Evolutionary conservation across 2,329 filamentous ascomycete species (phyloP).

Genomic region (Scedosporium apiospermum): DNA sequence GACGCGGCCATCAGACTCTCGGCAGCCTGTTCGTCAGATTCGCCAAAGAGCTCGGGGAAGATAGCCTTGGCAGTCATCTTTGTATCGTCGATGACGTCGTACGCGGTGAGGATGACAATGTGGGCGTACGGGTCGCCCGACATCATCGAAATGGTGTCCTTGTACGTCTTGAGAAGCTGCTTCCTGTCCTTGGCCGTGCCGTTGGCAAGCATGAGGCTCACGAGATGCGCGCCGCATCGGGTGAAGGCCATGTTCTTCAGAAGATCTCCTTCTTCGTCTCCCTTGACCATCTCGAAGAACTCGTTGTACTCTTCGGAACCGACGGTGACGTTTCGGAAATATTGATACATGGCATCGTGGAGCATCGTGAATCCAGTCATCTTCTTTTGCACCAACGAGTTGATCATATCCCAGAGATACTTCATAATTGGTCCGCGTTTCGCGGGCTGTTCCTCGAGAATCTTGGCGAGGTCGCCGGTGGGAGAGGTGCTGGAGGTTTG

Average conservation of each 20-base stretch:
- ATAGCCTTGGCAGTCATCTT: conserved; percentile 79
- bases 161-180: conserved; percentile 77
- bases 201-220: conserved; percentile 73
- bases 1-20: conserved; percentile 56
- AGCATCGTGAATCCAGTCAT: conserved; percentile 95
- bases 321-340: conserved; percentile 70
- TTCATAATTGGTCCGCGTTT: conserved; percentile 84
- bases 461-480: conserved; percentile 60
- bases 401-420: conserved; percentile 77
- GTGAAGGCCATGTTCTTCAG: conserved; percentile 96
- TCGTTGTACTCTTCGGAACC: conserved; percentile 76
- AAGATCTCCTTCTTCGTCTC: conserved; percentile 81
- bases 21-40: conserved; percentile 51
- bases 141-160: conserved; percentile 80
- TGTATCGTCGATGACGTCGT: conserved; percentile 91
- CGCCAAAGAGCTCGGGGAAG: conserved; percentile 75
- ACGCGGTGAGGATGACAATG: conserved; percentile 71
- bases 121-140: conserved; percentile 72
- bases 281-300: conserved; percentile 83
- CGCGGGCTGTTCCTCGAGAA: conserved; percentile 68
- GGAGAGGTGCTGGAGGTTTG: conserved; percentile 45
- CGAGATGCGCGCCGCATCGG: conserved; percentile 72
- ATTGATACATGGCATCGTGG: conserved; percentile 96
- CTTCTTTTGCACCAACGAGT: conserved; percentile 90
- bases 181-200: conserved; percentile 90